Base-by-base conservation (phyloP, 2,329 filamentous ascomycete genomes). In the Aspergillus aculeatus region DNA sequence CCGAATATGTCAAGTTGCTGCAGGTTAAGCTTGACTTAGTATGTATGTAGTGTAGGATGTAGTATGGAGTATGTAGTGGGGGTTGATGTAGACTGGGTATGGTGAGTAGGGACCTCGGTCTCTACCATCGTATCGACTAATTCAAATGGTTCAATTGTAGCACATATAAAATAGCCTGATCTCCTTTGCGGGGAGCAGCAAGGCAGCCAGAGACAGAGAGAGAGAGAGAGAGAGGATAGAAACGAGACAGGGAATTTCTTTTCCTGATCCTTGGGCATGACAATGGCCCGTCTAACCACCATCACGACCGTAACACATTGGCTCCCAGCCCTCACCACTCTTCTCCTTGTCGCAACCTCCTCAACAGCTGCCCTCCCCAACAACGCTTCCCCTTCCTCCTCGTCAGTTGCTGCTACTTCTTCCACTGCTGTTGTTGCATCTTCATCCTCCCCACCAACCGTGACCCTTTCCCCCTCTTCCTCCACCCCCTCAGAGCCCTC, bases 331-430 rank as follows among this genome's bases (percentile, higher is more conserved):
- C 38, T 44, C 38, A 44, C 38, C 38, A 44, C 38, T 19, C 38
- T 44, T 19, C 16, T 44, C 3, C 38, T 44, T 44, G 14, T 19
- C 6, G 38, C 38, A 44, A 23, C 23, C 23, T 19, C 38, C 19
- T 19, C 16, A 7, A 5, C 38, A 44, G 19, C 38, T 44, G 38
- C 38, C 6, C 38, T 44, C 16, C 60, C 62, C 31, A 68, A n/a
- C 52, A 63, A 53, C 0, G 0, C 38, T 44, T 44, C 32, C 0
- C 6, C 38, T 19, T 44, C 32, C 12, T 12, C 32, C 12, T 12
- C 12, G 11, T 12, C 10, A 12, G 10, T 2, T 35, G 9, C 32
- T 35, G 1, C 16, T 19, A 19, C 38, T 6, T 6, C n/a, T 6
- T 44, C 38, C 7, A 5, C n/a, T n/a, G 19, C 38, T 44, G 14